Base-by-base conservation (phyloP, 768 basidiomycete species). In the Suillus luteus region DNA sequence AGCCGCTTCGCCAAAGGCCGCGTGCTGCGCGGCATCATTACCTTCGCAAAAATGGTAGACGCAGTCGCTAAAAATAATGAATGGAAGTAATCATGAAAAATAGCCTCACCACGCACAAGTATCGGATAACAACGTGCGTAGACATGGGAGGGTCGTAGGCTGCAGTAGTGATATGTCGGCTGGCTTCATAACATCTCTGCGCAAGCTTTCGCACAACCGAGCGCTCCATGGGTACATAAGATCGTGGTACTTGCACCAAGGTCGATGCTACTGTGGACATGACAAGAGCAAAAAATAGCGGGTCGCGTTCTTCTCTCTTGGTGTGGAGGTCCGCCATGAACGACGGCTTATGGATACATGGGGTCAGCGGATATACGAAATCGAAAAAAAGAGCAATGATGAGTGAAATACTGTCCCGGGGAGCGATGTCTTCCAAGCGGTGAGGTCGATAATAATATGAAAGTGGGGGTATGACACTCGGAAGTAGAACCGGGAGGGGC, bases 341-440 rank as follows among this genome's bases (percentile, higher is more conserved):
- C 1, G 91, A 92, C 33, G 93, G 93, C 71, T 91, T 91, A 78
- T 97, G 95, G 51, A 97, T 79, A 74, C 92, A 94, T 6, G 95
- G 95, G 10, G 92, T 96, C 38, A 96, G 82, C 10, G 92, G 91
- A 75, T 95, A 95, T 55, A 96, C 92, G 72, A 93, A 96, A 74
- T 96, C 95, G 73, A 96, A 96, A 79, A 94, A 97, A 14, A 96
- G 85, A 44, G 89, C 84, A 66, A 95, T 88, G 68, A 96, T 91
- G 64, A 92, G 85, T 46, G 86, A 85, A 55, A 95, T 88, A 6
- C 89, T 90, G 63, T 92, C 89, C 60, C 92, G 83, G 22, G 92
- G 90, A 11, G 93, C 90, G 60, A 95, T 85, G 64, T 91, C 88
- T 71, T 95, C 91, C 54, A 96, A 79, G 40, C 90, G 82, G 70